Evolutionary conservation across 441 rosid species (phyloP).

Genomic region (Populus hybrid): DNA sequence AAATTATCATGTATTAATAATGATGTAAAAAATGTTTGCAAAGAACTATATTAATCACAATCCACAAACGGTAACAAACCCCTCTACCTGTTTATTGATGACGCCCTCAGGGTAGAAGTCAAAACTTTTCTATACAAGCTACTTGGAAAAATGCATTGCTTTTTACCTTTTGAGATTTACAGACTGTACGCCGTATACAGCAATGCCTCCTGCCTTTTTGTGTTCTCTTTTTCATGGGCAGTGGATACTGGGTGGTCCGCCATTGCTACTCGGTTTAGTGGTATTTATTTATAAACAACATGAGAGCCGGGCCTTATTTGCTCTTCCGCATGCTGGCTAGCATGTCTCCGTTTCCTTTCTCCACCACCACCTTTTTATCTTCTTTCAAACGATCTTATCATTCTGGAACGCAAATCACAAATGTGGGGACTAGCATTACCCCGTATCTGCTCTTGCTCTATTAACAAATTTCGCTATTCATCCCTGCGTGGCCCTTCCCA

Average conservation of each 20-base stretch:
- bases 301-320: too few relatives aligned
- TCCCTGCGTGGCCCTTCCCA: constrained; percentile 17
- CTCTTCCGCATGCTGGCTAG: background rate
- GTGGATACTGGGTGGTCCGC: background rate
- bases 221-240: background rate
- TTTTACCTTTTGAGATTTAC: background rate
- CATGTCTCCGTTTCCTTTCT: background rate
- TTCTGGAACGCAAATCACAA: background rate
- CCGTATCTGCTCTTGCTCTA: background rate
- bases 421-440: background rate
- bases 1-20: too few relatives aligned
- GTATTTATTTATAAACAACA: too few relatives aligned
- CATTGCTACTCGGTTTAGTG: too few relatives aligned
- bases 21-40: too few relatives aligned
- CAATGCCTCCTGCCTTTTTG: background rate
- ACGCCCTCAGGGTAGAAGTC: background rate
- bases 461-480: background rate
- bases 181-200: constrained; percentile 1
- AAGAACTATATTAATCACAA: too few relatives aligned
- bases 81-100: background rate
- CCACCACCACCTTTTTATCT: background rate
- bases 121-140: background rate
- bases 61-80: too few relatives aligned
- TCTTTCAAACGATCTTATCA: too few relatives aligned
- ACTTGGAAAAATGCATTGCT: constrained; percentile 19